Base-by-base conservation (phyloP, 1,284 basidiomycete genomes). In the Cutaneotrichosporon sp. region DNA sequence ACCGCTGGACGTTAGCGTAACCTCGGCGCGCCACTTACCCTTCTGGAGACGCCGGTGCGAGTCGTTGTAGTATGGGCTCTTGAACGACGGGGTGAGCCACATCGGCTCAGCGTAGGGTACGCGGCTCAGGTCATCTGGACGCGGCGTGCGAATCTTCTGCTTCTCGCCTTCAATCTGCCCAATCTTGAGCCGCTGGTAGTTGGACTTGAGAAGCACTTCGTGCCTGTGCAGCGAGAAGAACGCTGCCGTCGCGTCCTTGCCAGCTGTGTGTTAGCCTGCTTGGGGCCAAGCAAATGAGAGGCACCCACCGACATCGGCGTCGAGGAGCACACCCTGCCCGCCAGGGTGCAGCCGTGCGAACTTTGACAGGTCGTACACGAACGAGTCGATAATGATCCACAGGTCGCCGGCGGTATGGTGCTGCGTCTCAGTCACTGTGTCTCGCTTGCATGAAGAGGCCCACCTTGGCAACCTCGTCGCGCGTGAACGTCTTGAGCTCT, bases 71-170 rank as follows among this genome's bases (percentile, higher is more conserved):
- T 93, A 97, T 0, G 91, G 88, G 59, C 81, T 87, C 66, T 82
- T 80, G 76, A 85, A 93, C 0, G 87, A 88, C 8, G 81, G 75
- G 18, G 77, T 78, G 38, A 96, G 82, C 87, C 88, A 92, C 2
- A 84, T 83, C n/a, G 88, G 86, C 67, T 92, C 90, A n/a, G 82
- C 88, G 67, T 90, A 90, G 2, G 89, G 90, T 0, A 92, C 69
- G 37, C 52, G 61, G 3, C 68, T 85, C 39, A 85, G 68, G 56
- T 81, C 78, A 22, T 87, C 88, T 0, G 78, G 67, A 18, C 79
- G 68, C 13, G 80, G 76, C 42, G 77, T 73, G 52, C 87, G 81
- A 52, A 83, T 77, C 56, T 80, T 77, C 15, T 70, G 70, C 68
- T 81, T 74, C 72, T 87, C 82, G 36, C 83, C 86, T 39, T 83